Conservation (phyloP, 1,284 basidiomycete genomes). For the Irpex lacteus region DNA sequence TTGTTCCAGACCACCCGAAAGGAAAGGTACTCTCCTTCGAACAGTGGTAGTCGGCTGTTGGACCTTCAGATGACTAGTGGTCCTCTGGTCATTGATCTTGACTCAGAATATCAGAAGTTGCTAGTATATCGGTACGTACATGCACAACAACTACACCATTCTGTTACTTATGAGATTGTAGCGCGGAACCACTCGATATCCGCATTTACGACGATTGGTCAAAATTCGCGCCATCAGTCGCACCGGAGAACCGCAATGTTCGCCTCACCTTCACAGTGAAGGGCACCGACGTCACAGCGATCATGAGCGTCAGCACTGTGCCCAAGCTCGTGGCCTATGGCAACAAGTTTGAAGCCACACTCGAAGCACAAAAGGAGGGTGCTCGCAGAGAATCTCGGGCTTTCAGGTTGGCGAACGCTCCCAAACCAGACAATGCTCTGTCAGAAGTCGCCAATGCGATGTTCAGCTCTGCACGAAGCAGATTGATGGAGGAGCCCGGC, state of each 20-base stretch:
- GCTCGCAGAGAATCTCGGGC: constrained; percentile 71
- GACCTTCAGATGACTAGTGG: constrained; percentile 78
- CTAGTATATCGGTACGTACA: constrained; percentile 72
- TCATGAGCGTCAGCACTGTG: constrained; percentile 71
- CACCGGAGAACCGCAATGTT: constrained; percentile 54
- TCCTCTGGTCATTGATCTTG: constrained; percentile 61
- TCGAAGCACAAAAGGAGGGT: constrained; percentile 71
- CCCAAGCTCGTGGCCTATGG: constrained; percentile 71
- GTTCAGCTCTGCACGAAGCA: constrained; percentile 67
- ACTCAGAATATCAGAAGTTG: constrained; percentile 76
- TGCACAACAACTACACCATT: constrained; percentile 4
- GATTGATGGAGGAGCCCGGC: constrained; percentile 61
- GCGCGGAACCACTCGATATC: constrained; percentile 76
- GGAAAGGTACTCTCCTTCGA: constrained; percentile 35
- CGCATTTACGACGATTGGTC: constrained; percentile 85
- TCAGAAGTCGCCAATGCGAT: constrained; percentile 84
- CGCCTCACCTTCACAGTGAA: constrained; percentile 74
- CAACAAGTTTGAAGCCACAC: constrained; percentile 69
- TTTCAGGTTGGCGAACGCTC: constrained; percentile 62
- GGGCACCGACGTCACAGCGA: constrained; percentile 68
- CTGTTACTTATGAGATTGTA: constrained; percentile 26
- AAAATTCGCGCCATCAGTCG: constrained; percentile 36
- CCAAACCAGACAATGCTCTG: constrained; percentile 73
- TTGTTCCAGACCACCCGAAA: constrained; percentile 74
- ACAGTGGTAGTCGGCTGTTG: constrained; percentile 48